Conservation (phyloP, 148 eudicot species). For the Hydrangea macrophylla region DNA sequence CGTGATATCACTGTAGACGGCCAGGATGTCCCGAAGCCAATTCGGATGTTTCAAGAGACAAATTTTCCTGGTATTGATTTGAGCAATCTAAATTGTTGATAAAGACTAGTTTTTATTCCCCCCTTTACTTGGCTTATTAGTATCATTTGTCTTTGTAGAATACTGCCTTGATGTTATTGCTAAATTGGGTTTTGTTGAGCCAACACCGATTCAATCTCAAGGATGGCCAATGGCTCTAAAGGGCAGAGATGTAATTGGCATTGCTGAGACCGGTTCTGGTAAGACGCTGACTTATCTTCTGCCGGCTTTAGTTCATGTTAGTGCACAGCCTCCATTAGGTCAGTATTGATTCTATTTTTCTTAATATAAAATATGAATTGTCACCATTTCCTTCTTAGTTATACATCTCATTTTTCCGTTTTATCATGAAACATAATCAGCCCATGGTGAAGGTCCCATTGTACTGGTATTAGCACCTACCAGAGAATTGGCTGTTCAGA, state of each 20-base stretch:
- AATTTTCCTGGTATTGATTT: conserved; percentile 75
- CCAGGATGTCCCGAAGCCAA: conserved; percentile 77
- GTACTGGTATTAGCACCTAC: conserved; percentile 91
- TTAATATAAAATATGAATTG: neutral
- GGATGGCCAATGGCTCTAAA: conserved; percentile 99
- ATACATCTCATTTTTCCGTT: neutral
- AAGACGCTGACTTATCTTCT: conserved; percentile 90
- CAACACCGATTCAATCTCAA: conserved; percentile 91
- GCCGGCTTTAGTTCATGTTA: conserved; percentile 87
- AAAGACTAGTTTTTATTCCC: neutral
- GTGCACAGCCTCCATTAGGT: conserved; percentile 92
- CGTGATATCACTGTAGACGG: conserved; percentile 92
- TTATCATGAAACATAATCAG: conserved; percentile 30
- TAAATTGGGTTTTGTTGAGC: conserved; percentile 84
- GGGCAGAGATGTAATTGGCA: conserved; percentile 94
- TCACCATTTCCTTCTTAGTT: conserved; percentile 2
- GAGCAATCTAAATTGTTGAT: neutral
- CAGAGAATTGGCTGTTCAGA: conserved; percentile 97
- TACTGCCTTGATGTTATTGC: conserved; percentile 74
- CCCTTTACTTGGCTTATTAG: conserved; percentile 2
- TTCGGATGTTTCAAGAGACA: conserved; percentile 73
- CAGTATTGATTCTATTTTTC: conserved; percentile 18
- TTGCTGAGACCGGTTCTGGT: conserved; percentile 99
- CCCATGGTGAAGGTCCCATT: conserved; percentile 87
- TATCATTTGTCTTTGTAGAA: conserved; percentile 36